A percentile compares a stretch with the other conserved stretches of the same genome.
Conservation (phyloP, 2,329 filamentous ascomycete species). For the Botrytis porri region DNA sequence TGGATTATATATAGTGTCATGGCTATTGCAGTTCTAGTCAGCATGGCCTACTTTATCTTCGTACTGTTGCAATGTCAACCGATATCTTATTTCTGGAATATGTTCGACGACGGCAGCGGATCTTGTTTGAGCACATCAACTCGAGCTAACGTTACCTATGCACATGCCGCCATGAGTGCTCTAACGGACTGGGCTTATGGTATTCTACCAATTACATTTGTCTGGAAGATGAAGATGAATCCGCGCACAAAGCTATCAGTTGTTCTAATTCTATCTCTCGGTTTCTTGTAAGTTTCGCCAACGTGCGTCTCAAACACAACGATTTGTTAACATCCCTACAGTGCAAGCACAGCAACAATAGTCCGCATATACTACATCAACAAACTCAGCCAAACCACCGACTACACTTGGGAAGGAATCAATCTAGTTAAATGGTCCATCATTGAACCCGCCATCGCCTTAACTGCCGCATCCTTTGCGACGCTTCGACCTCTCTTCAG, state of each 20-base stretch:
- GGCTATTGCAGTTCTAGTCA: constrained; percentile 28
- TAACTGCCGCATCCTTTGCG: constrained; percentile 43
- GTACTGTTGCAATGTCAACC: constrained; percentile 35
- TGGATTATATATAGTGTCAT: constrained; percentile 30
- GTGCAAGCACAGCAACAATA: constrained; percentile 44
- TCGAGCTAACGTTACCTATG: constrained; percentile 32
- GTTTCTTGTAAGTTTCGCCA: constrained; percentile 40
- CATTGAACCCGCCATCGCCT: constrained; percentile 43
- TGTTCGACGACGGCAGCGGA: constrained; percentile 35
- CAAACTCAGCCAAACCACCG: constrained; percentile 38
- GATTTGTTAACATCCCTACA: constrained; percentile 23
- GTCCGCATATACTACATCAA: constrained; percentile 45
- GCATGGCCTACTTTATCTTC: constrained; percentile 36
- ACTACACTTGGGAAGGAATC: constrained; percentile 43
- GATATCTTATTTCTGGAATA: constrained; percentile 40
- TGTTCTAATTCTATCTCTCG: constrained; percentile 38
- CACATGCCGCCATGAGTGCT: constrained; percentile 33
- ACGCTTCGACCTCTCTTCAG: constrained; percentile 42
- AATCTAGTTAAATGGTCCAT: constrained; percentile 47
- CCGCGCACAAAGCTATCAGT: constrained; percentile 38
- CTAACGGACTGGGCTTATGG: constrained; percentile 36
- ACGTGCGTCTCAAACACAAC: not conserved
- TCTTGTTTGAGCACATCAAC: constrained; percentile 35
- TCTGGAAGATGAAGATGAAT: constrained; percentile 35
- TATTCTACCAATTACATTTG: constrained; percentile 35